A percentile compares a stretch with the other conserved stretches of the same genome.
These are phyloP conservation scores for Nitzschia sp. DNA, from an alignment of 108 stramenopile species.

Conservation along the genomic window DNA sequence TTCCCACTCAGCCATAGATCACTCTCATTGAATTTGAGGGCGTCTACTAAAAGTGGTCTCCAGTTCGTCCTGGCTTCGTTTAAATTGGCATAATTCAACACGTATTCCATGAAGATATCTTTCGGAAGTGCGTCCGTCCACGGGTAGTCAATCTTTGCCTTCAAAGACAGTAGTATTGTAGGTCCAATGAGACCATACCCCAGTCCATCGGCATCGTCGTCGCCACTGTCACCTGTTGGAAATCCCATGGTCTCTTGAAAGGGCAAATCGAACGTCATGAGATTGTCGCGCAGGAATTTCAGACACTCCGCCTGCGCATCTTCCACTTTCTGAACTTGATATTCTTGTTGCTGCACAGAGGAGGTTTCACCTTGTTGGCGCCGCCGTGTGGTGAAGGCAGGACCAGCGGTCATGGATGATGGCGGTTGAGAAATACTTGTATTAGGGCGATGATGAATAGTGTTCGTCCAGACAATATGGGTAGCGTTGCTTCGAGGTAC, in stretches of 20 bases:
- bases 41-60: constrained; percentile 67
- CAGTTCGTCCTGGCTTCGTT: constrained; percentile 86
- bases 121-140: constrained; percentile 72
- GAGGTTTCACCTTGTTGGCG: too few species aligned
- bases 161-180: constrained; percentile 61
- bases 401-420: background rate
- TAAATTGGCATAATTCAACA: constrained; percentile 72
- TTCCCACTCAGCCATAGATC: constrained; percentile 21
- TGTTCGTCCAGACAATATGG: background rate
- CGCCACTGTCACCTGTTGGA: constrained; percentile 15
- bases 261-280: constrained; percentile 71
- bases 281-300: constrained; percentile 51
- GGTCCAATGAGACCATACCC: constrained; percentile 64
- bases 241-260: constrained; percentile 67
- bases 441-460: background rate
- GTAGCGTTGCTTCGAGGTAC: constrained; percentile 5
- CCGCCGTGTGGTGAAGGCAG: background rate
- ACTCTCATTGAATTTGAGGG: constrained; percentile 41
- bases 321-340: constrained; percentile 3
- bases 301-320: constrained; percentile 36
- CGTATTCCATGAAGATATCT: constrained; percentile 78
- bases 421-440: background rate
- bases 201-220: constrained; percentile 59
- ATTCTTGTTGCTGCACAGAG: background rate
- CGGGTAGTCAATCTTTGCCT: constrained; percentile 57